These are phyloP conservation scores for Hypholoma sublateritium DNA, from an alignment of 768 basidiomycete genomes.

Conservation along the genomic window DNA sequence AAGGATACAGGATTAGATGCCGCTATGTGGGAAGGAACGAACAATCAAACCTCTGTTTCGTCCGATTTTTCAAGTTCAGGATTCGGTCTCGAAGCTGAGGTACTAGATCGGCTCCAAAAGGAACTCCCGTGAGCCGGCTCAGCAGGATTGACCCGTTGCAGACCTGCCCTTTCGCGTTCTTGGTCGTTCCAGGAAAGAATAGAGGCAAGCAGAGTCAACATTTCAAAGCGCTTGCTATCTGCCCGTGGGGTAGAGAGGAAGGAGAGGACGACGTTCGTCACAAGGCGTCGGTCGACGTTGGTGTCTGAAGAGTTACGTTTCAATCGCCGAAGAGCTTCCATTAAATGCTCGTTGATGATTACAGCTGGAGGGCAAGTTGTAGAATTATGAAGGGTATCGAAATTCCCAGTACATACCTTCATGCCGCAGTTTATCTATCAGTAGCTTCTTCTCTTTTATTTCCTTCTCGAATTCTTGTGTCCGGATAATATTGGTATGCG, in stretches of 20 bases:
- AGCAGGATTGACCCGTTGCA: constrained; percentile 52
- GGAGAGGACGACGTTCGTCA: constrained; percentile 89
- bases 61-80: constrained; percentile 75
- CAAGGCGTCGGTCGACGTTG: constrained; percentile 91
- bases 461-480: constrained; percentile 83
- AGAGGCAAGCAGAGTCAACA: constrained; percentile 84
- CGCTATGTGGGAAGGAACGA: background rate
- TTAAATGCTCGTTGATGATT: constrained; percentile 96
- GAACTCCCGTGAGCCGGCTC: constrained; percentile 24
- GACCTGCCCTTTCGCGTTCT: constrained; percentile 89
- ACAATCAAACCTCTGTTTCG: constrained; percentile 70
- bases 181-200: constrained; percentile 91
- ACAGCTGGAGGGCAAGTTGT: constrained; percentile 60
- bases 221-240: constrained; percentile 95
- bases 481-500: constrained; percentile 60
- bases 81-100: constrained; percentile 38
- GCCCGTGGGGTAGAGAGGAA: constrained; percentile 90
- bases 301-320: constrained; percentile 84
- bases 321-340: constrained; percentile 94
- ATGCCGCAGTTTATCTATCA: constrained; percentile 93
- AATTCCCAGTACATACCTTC: constrained; percentile 59
- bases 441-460: constrained; percentile 91
- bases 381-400: background rate
- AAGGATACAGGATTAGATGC: background rate
- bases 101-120: constrained; percentile 44